Evolutionary conservation across 805 yeast genomes (phyloP), one percentile per base, ranked within the genome.

Genomic region (Saturnispora quitensis): DNA sequence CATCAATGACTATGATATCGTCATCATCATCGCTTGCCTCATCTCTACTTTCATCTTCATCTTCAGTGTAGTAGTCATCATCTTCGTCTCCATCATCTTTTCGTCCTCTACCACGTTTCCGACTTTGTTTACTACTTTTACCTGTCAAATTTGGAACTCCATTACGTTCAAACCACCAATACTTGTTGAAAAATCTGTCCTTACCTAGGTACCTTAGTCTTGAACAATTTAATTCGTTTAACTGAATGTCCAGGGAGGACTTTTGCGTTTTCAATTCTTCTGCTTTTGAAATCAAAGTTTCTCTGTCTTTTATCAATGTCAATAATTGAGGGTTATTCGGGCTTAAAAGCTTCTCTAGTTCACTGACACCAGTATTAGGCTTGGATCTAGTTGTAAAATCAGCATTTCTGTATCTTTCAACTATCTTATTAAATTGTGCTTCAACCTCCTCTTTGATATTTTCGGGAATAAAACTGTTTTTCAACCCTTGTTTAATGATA

Each of bases 91-190:
- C 52, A 4, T 48, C 40, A 3, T 66, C 28, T 8, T 25, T 78
- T 0, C 63, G 76, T 20, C 62, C 70, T 0, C 65, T 66, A 1
- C 60, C 69, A 13, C 58, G 62, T n/a, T 38, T 58, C 63, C 18
- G 59, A 62, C 28, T 52, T 54, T 24, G 50, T 52, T 28, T 43
- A 13, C 17, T 38, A 15, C 48, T 43, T 45, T 56, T 53, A 17
- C 58, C 48, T 5, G 60, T 62, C 18, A 68, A 59, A 40, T 67
- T 72, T 4, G 89, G 88, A 46, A 89, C 72, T 0, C 98, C 99
- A 61, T 85, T 84, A 56, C 75, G 74, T 61, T 91, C 98, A 62
- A 89, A 81, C 96, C 96, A 93, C 95, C 96, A 93, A 65, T 91
- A 93, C 57, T 90, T 73, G 69, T 93, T 93, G 65, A 73, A 89